Conservation (phyloP, 208 protist species). For the Wallacemonas sp. region DNA sequence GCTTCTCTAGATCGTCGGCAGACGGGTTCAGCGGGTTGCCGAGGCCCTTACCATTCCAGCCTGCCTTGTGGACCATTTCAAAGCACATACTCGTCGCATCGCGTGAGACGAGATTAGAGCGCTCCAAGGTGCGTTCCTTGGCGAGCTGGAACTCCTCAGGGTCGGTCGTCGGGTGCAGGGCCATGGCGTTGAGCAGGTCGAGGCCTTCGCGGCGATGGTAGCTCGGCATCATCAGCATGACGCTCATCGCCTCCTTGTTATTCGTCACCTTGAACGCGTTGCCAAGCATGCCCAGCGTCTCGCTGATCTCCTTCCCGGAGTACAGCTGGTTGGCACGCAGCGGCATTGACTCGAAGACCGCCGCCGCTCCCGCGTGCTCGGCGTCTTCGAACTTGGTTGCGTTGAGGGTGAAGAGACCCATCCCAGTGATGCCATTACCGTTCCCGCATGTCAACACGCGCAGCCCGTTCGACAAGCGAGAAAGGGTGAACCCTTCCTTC, state of each 20-base stretch:
- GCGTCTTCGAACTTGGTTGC: slow-evolving; percentile 81
- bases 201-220: slow-evolving; percentile 79
- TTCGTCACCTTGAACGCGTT: slow-evolving; percentile 85
- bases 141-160: slow-evolving; percentile 64
- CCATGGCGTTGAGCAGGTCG: slow-evolving; percentile 77
- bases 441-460: slow-evolving; percentile 87
- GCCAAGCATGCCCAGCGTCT: slow-evolving; percentile 63
- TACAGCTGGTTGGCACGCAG: slow-evolving; percentile 62
- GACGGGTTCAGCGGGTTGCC: slow-evolving; percentile 60
- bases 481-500: slow-evolving; percentile 74
- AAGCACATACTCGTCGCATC: slow-evolving; percentile 86
- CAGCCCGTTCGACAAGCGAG: slow-evolving; percentile 71
- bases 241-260: slow-evolving; percentile 82
- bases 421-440: slow-evolving; percentile 74
- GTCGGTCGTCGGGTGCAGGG: slow-evolving; percentile 64
- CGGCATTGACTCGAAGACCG: slow-evolving; percentile 78
- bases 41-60: slow-evolving; percentile 75
- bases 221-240: slow-evolving; percentile 77
- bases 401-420: slow-evolving; percentile 86
- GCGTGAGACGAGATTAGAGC: slow-evolving; percentile 38
- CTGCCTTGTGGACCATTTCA: slow-evolving; percentile 89
- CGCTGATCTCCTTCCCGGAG: slow-evolving; percentile 50
- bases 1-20: slow-evolving; percentile 46
- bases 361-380: slow-evolving; percentile 47
- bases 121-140: slow-evolving; percentile 57